phyloP scores from a whole-genome alignment of 1,139 yeast genomes.

The Debaryomycetaceae sp. region DNA sequence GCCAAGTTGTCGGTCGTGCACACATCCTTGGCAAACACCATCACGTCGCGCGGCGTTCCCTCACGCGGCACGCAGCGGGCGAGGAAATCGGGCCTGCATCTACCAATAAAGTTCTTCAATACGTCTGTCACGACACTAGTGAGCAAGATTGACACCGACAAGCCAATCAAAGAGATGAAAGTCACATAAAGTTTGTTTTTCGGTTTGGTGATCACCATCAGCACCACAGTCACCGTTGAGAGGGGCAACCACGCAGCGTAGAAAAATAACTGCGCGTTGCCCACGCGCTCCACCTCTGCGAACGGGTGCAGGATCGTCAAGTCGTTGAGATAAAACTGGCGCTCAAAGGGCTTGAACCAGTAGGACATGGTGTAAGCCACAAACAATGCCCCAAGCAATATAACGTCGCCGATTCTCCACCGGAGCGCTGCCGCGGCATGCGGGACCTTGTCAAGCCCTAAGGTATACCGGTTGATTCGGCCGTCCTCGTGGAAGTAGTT shows the following conservation, averaged over 20 bases:
- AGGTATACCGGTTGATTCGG: slow-evolving; percentile 42
- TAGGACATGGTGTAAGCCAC: slow-evolving; percentile 43
- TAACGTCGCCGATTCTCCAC: slow-evolving; percentile 61
- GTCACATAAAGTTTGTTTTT: slow-evolving; percentile 34
- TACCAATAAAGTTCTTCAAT: slow-evolving; percentile 67
- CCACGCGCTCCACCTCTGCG: slow-evolving; percentile 61
- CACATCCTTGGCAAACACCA: slow-evolving; percentile 54
- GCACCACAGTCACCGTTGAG: slow-evolving; percentile 18
- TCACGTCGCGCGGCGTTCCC: slow-evolving; percentile 41
- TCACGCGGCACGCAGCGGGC: slow-evolving; percentile 62
- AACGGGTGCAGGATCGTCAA: slow-evolving; percentile 64
- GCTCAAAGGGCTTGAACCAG: slow-evolving; percentile 56
- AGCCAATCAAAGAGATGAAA: slow-evolving; percentile 37
- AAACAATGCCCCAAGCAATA: slow-evolving; percentile 38
- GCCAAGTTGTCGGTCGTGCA: slow-evolving; percentile 50
- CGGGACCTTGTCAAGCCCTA: slow-evolving; percentile 41
- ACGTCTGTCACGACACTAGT: slow-evolving; percentile 46
- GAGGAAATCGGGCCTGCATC: slow-evolving; percentile 75
- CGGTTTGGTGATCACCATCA: slow-evolving; percentile 29
- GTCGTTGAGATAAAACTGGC: slow-evolving; percentile 55
- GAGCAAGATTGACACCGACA: slow-evolving; percentile 32
- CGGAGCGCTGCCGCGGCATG: slow-evolving; percentile 29
- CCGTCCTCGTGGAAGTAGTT: slow-evolving; percentile 7
- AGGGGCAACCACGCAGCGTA: slow-evolving; percentile 38
- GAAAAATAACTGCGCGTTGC: slow-evolving; percentile 29